Percentiles rank a stretch among this genome's conserved stretches.
phyloP scores from a whole-genome alignment of 352 stramenopile species.

The Peronospora farinosa region DNA sequence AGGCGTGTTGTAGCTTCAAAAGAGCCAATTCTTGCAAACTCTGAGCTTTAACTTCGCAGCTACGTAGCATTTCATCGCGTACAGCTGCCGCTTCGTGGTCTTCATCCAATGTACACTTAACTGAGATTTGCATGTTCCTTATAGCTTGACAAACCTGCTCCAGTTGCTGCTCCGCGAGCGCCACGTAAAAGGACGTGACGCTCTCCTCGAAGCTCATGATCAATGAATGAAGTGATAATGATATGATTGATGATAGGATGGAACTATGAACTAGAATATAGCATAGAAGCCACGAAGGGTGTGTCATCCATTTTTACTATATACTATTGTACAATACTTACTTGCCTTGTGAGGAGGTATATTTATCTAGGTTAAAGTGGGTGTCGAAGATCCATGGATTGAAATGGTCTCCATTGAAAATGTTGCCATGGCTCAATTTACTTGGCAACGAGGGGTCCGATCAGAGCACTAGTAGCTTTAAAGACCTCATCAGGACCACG shows the following conservation, averaged over 20 bases:
- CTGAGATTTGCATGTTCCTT: slow-evolving; percentile 42
- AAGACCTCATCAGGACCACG: slow-evolving; percentile 68
- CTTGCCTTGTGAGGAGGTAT: not conserved
- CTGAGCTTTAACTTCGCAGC: slow-evolving; percentile 63
- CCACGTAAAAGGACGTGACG: slow-evolving; percentile 79
- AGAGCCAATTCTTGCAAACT: slow-evolving; percentile 36
- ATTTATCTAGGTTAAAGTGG: slow-evolving; percentile 1
- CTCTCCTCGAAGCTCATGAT: slow-evolving; percentile 74
- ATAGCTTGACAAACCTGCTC: slow-evolving; percentile 61
- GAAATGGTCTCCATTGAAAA: slow-evolving; percentile 1
- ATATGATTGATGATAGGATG: not conserved
- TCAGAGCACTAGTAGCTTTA: slow-evolving; percentile 47
- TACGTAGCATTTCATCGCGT: slow-evolving; percentile 73
- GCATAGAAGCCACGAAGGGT: not conserved
- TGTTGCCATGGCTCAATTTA: slow-evolving; percentile 12
- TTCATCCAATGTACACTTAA: slow-evolving; percentile 13
- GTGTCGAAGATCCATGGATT: not conserved
- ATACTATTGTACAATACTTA: not conserved
- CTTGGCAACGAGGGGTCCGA: slow-evolving; percentile 47
- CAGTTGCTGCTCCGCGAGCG: slow-evolving; percentile 63
- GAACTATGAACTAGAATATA: not conserved
- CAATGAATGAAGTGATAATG: not conserved
- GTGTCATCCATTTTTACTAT: not conserved
- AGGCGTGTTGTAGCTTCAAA: slow-evolving; percentile 37
- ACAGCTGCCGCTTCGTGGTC: slow-evolving; percentile 22